These are phyloP conservation scores for Suhomyces tanzawaensis DNA, from an alignment of 805 yeast genomes.

Conservation along the genomic window DNA sequence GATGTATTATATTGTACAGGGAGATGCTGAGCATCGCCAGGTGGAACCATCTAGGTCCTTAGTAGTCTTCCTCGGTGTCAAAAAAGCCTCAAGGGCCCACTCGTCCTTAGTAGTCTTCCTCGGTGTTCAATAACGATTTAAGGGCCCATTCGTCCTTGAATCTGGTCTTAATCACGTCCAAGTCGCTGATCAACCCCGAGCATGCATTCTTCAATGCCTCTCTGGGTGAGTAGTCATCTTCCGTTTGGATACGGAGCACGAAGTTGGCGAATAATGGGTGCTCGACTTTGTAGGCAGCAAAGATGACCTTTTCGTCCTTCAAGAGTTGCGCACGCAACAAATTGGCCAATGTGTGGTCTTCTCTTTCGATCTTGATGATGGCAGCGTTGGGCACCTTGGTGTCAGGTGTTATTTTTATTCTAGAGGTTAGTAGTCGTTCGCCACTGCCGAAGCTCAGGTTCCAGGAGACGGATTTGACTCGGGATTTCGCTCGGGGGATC, in stretches of 20 bases:
- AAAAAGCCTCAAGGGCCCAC: too few relatives aligned
- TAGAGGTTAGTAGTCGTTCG: conserved; percentile 17
- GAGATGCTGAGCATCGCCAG: too few relatives aligned
- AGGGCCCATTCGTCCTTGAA: conserved; percentile 93
- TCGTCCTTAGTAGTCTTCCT: conserved; percentile 25
- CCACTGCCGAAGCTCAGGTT: too few relatives aligned
- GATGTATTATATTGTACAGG: too few relatives aligned
- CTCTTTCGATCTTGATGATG: conserved; percentile 88
- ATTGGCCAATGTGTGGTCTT: conserved; percentile 96
- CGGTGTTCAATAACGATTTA: conserved; percentile 63
- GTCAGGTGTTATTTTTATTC: conserved; percentile 86
- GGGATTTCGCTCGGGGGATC: too few relatives aligned
- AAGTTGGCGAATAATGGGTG: conserved; percentile 97
- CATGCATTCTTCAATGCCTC: conserved; percentile 91
- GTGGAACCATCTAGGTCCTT: too few relatives aligned
- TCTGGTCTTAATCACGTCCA: conserved; percentile 69
- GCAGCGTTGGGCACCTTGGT: conserved; percentile 95
- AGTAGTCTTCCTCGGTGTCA: too few relatives aligned
- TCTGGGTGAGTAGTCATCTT: conserved; percentile 89
- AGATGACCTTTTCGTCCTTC: conserved; percentile 84
- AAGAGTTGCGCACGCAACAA: conserved; percentile 81
- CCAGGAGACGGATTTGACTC: too few relatives aligned
- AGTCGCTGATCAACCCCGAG: conserved; percentile 73
- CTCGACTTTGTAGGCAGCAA: conserved; percentile 96
- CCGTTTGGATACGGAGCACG: conserved; percentile 91